Evolutionary conservation across 805 yeast genomes (phyloP).

Genomic region (Pichia deserticola): DNA sequence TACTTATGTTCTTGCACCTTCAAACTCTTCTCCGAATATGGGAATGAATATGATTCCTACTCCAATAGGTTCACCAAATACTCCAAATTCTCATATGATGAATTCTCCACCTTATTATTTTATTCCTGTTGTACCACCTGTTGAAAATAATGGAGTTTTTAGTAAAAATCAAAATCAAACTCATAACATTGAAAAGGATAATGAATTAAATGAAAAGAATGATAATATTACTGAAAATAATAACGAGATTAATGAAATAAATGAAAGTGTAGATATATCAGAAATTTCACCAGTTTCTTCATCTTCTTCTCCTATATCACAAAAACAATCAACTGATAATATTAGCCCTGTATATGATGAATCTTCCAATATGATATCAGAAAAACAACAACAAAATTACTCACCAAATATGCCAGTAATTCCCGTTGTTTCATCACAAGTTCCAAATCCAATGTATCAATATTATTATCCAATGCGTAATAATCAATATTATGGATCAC

Average conservation of each 20-base stretch:
- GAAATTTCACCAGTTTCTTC: neutral
- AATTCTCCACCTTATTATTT: slow-evolving; percentile 4
- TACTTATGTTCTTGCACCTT: neutral
- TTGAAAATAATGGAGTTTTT: neutral
- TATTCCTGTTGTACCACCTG: slow-evolving; percentile 12
- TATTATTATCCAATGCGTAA: slow-evolving; percentile 3
- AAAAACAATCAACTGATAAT: neutral
- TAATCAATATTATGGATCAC: neutral
- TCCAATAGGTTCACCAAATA: slow-evolving; percentile 4
- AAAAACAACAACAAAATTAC: no score
- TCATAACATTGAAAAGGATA: neutral
- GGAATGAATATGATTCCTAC: slow-evolving; percentile 4
- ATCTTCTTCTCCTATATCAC: neutral
- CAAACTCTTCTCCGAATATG: neutral
- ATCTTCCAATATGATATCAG: no score
- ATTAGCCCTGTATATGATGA: no score
- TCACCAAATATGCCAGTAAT: neutral
- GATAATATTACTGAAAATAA: neutral
- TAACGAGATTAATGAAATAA: neutral
- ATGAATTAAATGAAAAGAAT: neutral
- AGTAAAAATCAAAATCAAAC: neutral
- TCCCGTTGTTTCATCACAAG: neutral
- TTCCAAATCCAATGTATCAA: slow-evolving; percentile 1
- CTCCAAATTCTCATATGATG: neutral
- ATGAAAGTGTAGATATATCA: neutral